Evolutionary conservation across 2,329 filamentous ascomycete genomes (phyloP).

Genomic region (Neurospora crassa): DNA sequence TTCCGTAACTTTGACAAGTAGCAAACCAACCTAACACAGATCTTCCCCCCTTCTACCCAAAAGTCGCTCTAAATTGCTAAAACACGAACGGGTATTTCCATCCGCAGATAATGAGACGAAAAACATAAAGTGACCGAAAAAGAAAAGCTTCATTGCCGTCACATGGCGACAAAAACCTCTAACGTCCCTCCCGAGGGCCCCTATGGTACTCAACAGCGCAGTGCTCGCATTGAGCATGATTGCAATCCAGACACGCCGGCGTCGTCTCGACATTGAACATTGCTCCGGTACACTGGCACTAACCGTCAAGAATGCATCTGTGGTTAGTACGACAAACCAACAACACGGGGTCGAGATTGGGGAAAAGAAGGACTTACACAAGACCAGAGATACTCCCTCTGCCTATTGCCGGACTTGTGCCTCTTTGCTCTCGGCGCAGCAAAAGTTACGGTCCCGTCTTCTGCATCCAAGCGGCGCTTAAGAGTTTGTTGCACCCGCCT

Average conservation of each 20-base stretch:
- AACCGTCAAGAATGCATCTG: no score
- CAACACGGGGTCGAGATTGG: no score
- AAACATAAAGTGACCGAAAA: no score
- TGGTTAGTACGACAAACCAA: background rate
- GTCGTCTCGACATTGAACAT: background rate
- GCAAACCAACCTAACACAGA: no score
- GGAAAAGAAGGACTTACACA: background rate
- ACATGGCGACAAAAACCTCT: no score
- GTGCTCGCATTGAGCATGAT: background rate
- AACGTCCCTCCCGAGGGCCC: background rate
- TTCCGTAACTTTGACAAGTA: no score
- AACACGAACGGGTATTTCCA: no score
- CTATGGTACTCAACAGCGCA: background rate
- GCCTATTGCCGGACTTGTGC: background rate
- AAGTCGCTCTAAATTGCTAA: no score
- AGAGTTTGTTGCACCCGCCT: background rate
- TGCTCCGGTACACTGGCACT: background rate
- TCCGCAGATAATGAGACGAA: no score
- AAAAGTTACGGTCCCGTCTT: background rate
- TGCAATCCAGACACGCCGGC: background rate
- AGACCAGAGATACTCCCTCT: background rate
- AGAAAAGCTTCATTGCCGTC: no score
- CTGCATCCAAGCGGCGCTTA: background rate
- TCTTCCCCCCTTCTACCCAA: no score
- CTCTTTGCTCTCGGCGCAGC: background rate